phyloP scores from a whole-genome alignment of 2,329 filamentous ascomycete genomes.

The Taxawa tesnikishii region DNA sequence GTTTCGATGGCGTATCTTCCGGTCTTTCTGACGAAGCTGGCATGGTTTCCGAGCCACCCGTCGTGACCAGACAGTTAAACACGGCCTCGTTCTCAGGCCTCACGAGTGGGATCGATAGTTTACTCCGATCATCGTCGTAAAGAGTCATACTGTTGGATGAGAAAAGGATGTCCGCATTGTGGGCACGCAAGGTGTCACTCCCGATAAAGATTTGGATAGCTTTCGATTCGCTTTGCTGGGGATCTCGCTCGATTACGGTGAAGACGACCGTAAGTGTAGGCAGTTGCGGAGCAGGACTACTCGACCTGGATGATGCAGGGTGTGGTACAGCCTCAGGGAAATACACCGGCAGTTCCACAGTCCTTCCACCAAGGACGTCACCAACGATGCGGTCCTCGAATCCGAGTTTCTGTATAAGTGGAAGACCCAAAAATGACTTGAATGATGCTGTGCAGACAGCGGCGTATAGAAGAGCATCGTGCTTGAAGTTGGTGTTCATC shows the following conservation, averaged over 20 bases:
- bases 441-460: conserved; percentile 88
- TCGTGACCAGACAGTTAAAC: conserved; percentile 67
- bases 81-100: conserved; percentile 74
- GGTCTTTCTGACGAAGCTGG: conserved; percentile 1
- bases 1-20: conserved; percentile 5
- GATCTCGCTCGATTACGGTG: conserved; percentile 38
- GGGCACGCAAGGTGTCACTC: conserved; percentile 72
- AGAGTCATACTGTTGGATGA: conserved; percentile 83
- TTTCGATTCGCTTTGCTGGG: conserved; percentile 40
- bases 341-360: conserved; percentile 70
- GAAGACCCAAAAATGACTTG: conserved; percentile 67
- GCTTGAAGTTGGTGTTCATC: conserved; percentile 82
- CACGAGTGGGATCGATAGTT: conserved; percentile 81
- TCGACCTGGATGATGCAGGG: conserved; percentile 60
- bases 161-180: conserved; percentile 83
- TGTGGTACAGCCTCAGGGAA: conserved; percentile 81
- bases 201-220: conserved; percentile 78
- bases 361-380: conserved; percentile 42
- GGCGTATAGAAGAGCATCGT: conserved; percentile 78
- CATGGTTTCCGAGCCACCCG: conserved; percentile 17
- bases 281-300: conserved; percentile 63
- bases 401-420: conserved; percentile 62
- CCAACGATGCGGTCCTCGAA: conserved; percentile 43
- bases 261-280: conserved; percentile 74
- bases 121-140: conserved; percentile 75